Evolutionary conservation across 768 basidiomycete genomes (phyloP).

Genomic region (Hemileccinum rubropunctum): DNA sequence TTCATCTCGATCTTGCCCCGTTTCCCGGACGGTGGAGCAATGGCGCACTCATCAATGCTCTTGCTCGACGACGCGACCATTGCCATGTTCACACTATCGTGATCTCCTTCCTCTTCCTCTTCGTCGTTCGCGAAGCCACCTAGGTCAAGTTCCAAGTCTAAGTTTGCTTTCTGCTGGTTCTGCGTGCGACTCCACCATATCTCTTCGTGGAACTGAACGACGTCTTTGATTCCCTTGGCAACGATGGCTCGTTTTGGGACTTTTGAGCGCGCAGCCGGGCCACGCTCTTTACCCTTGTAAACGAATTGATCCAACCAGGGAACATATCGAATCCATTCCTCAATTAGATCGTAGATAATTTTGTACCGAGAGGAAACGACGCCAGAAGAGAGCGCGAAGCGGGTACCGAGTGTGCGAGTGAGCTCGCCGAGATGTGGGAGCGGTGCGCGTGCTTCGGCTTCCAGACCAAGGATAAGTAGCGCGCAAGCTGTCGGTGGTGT

Average conservation of each 20-base stretch:
- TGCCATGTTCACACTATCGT: conserved; percentile 7
- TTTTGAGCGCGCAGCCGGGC: conserved; percentile 50
- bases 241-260: conserved; percentile 61
- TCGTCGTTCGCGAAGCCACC: conserved; percentile 31
- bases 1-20: conserved; percentile 27
- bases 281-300: conserved; percentile 30
- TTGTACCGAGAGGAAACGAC: conserved; percentile 72
- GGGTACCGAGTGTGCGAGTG: conserved; percentile 51
- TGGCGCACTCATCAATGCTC: not conserved
- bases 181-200: conserved; percentile 47
- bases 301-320: conserved; percentile 70
- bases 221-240: conserved; percentile 66
- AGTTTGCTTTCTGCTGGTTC: conserved; percentile 31
- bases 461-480: conserved; percentile 64
- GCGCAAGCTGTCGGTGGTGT: conserved; percentile 61
- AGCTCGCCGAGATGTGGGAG: conserved; percentile 56
- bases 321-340: conserved; percentile 57
- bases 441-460: conserved; percentile 56
- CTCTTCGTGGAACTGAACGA: conserved; percentile 65
- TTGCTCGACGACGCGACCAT: conserved; percentile 13
- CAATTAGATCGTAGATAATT: conserved; percentile 56
- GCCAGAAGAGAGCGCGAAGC: conserved; percentile 48
- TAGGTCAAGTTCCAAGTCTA: conserved; percentile 38
- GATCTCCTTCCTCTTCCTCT: conserved; percentile 30
- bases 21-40: conserved; percentile 22